A percentile compares a stretch with the other conserved stretches of the same genome.
Evolutionary conservation across 1,284 basidiomycete genomes (phyloP).

Genomic region (Rhizoctonia solani): DNA sequence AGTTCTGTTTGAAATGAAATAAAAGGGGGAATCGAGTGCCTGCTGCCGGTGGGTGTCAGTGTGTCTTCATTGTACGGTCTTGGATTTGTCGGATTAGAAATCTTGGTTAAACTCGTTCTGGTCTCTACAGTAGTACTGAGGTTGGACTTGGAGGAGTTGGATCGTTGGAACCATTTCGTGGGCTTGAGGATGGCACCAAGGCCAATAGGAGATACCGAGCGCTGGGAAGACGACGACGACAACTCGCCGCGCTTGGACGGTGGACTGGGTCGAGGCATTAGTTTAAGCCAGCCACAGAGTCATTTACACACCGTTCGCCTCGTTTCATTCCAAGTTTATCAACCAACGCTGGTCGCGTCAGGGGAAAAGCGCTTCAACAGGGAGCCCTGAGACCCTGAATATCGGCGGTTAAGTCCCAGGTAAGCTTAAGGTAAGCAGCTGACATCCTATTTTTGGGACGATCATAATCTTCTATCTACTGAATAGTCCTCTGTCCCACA

Average conservation of each 20-base stretch:
- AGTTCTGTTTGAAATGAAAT: neutral
- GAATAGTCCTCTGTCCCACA: too few species aligned
- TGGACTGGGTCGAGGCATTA: slow-evolving; percentile 1
- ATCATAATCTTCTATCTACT: too few species aligned
- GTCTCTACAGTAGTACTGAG: slow-evolving; percentile 7
- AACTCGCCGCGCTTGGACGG: slow-evolving; percentile 7
- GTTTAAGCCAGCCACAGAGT: neutral
- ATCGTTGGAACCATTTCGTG: slow-evolving; percentile 54
- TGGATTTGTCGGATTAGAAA: slow-evolving; percentile 78
- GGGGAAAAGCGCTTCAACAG: slow-evolving; percentile 8
- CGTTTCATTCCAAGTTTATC: slow-evolving; percentile 3
- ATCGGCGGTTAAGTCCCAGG: too few species aligned
- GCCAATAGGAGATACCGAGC: slow-evolving; percentile 47
- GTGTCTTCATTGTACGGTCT: slow-evolving; percentile 50
- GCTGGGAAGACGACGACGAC: slow-evolving; percentile 38
- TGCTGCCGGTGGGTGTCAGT: neutral
- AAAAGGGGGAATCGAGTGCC: neutral
- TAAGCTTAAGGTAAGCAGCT: too few species aligned
- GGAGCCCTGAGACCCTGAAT: slow-evolving; percentile 14
- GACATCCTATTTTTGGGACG: neutral
- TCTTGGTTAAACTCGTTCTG: slow-evolving; percentile 56
- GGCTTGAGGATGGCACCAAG: slow-evolving; percentile 53
- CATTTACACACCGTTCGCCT: neutral
- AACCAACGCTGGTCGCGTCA: slow-evolving; percentile 3
- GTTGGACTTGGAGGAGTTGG: slow-evolving; percentile 21